These are phyloP conservation scores for Rhodamnia rubescens DNA, from an alignment of 345 rosid species.

Conservation along the genomic window DNA sequence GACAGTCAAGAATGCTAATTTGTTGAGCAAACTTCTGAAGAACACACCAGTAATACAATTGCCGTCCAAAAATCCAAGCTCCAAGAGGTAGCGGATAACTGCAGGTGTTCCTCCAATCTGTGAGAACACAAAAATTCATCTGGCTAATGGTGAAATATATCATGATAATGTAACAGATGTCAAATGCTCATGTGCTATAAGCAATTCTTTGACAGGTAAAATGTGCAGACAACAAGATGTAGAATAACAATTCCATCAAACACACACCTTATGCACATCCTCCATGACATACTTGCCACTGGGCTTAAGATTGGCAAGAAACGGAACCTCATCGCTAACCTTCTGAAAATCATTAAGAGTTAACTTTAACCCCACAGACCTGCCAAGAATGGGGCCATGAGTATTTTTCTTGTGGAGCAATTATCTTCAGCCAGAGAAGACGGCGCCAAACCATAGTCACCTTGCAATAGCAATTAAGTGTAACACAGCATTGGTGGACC, in stretches of 20 bases:
- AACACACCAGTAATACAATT: slow-evolving; percentile 70
- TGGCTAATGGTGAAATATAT: background rate
- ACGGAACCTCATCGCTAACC: slow-evolving; percentile 83
- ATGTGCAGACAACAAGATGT: background rate
- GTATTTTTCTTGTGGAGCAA: slow-evolving; percentile 2
- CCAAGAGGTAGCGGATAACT: slow-evolving; percentile 56
- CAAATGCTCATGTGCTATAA: background rate
- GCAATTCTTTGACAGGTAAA: background rate
- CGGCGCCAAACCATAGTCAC: slow-evolving; percentile 14
- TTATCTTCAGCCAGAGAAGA: background rate
- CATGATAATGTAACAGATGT: background rate
- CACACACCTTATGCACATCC: slow-evolving; percentile 78
- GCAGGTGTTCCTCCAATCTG: slow-evolving; percentile 85
- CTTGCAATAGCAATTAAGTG: slow-evolving; percentile 96
- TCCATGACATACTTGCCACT: slow-evolving; percentile 99
- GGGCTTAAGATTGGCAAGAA: slow-evolving; percentile 94
- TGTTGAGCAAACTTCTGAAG: background rate
- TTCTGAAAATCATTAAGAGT: slow-evolving; percentile 93
- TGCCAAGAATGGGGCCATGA: slow-evolving; percentile 23
- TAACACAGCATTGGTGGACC: slow-evolving; percentile 95
- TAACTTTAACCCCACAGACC: slow-evolving; percentile 93
- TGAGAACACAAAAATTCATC: background rate
- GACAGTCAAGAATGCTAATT: background rate
- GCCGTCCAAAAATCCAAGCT: slow-evolving; percentile 50
- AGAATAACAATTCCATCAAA: background rate